These are phyloP conservation scores for Nannochloris sp. DNA, from an alignment of 139 green algal genomes.

Conservation along the genomic window DNA sequence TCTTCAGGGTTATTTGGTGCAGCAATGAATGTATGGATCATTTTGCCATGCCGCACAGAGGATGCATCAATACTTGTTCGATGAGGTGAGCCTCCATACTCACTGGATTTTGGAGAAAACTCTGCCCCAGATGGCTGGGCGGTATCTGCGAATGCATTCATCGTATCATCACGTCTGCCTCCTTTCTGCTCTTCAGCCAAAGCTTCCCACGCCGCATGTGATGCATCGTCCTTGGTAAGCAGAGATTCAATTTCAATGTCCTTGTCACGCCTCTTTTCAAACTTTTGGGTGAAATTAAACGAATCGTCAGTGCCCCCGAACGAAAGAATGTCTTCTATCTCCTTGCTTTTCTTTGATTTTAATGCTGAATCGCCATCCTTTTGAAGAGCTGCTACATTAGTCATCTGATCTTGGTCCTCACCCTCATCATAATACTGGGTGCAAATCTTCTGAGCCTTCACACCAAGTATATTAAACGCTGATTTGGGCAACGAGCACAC, in stretches of 20 bases:
- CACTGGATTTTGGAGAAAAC: neutral
- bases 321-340: conserved; percentile 31
- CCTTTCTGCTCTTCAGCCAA: neutral
- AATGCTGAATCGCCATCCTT: neutral
- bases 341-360: conserved; percentile 24
- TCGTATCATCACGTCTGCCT: neutral
- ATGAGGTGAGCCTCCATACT: neutral
- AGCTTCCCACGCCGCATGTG: neutral
- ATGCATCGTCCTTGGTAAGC: neutral
- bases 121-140: neutral
- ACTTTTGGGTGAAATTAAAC: conserved; percentile 1
- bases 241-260: neutral
- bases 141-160: neutral
- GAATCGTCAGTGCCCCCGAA: conserved; percentile 19
- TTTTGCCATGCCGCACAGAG: conserved; percentile 11
- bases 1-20: conserved; percentile 30
- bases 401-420: too few relatives aligned
- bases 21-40: conserved; percentile 32
- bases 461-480: conserved; percentile 20
- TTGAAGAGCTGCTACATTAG: too few relatives aligned
- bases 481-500: conserved; percentile 24
- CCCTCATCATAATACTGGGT: too few relatives aligned
- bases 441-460: neutral
- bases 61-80: neutral
- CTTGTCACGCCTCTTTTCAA: neutral